Conservation (phyloP, 169 alveolate species). For the Fabrea salina region DNA sequence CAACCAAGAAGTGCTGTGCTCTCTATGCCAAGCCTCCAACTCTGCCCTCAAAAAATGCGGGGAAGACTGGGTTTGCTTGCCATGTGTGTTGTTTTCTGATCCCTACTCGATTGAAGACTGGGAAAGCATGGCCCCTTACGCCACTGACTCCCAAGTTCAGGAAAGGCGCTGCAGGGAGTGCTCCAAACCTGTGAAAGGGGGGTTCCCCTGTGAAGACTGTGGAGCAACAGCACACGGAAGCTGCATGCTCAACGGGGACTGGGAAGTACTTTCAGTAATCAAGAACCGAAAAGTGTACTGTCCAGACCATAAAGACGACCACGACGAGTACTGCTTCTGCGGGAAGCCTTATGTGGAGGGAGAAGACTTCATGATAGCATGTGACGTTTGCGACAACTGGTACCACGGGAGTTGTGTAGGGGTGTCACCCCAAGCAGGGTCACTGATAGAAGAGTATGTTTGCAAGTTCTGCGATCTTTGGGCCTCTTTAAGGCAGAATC, state of each 20-base stretch:
- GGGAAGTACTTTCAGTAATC: neutral
- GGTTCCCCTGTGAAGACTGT: slow-evolving; percentile 10
- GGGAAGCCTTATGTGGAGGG: slow-evolving; percentile 2
- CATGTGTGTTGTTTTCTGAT: neutral
- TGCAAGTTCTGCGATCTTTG: slow-evolving; percentile 19
- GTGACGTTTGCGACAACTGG: slow-evolving; percentile 26
- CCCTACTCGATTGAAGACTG: neutral
- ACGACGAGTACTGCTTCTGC: slow-evolving; percentile 24
- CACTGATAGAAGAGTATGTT: neutral
- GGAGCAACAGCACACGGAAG: neutral
- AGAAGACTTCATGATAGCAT: slow-evolving; percentile 9
- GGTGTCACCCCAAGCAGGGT: neutral
- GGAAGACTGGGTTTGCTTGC: neutral
- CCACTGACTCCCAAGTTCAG: neutral
- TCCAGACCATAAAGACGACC: neutral
- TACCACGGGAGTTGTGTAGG: slow-evolving; percentile 15
- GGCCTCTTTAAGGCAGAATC: neutral
- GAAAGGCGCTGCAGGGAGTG: neutral
- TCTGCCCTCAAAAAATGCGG: slow-evolving; percentile 9
- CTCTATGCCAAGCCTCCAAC: neutral
- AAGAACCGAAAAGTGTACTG: neutral
- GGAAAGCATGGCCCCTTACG: neutral
- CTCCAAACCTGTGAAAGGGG: neutral
- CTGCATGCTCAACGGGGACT: neutral
- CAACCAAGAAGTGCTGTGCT: neutral